Evolutionary conservation across 805 yeast genomes (phyloP).

Genomic region (Maudiozyma bulderi): DNA sequence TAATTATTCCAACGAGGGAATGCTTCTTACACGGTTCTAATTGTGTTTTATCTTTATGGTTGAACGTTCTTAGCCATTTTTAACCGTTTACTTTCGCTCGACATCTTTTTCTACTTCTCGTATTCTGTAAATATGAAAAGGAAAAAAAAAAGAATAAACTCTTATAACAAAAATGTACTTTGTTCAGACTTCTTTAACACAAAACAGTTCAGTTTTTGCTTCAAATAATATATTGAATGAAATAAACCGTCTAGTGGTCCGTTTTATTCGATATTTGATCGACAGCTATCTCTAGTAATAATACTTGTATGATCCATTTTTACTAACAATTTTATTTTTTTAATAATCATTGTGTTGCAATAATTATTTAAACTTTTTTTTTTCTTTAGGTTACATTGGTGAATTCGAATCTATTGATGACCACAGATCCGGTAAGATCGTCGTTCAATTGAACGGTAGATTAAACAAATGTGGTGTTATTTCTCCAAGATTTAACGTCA

Average conservation of each 20-base stretch:
- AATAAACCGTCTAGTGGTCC: too few species aligned
- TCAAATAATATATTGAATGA: too few species aligned
- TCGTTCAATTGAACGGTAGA: constrained; percentile 93
- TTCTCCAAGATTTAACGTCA: constrained; percentile 96
- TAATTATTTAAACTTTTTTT: not conserved
- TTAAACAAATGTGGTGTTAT: constrained; percentile 98
- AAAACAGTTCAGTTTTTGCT: too few species aligned
- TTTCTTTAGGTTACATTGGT: constrained; percentile 61
- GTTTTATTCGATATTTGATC: too few species aligned
- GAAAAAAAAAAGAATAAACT: too few species aligned
- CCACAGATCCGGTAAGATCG: constrained; percentile 98
- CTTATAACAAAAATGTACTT: too few species aligned
- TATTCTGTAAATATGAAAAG: too few species aligned
- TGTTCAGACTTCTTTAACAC: too few species aligned
- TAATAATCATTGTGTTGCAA: not conserved
- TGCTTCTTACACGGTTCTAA: constrained; percentile 59
- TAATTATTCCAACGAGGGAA: constrained; percentile 33
- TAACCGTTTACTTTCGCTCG: constrained; percentile 61
- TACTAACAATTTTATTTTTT: not conserved
- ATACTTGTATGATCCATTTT: not conserved
- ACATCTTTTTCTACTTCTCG: constrained; percentile 29
- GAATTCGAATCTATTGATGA: constrained; percentile 97
- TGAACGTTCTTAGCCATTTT: constrained; percentile 13
- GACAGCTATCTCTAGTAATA: not conserved
- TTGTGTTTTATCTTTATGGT: constrained; percentile 6